These are phyloP conservation scores for Laburnicola sp. DNA, from an alignment of 2,329 filamentous ascomycete genomes.

Conservation along the genomic window DNA sequence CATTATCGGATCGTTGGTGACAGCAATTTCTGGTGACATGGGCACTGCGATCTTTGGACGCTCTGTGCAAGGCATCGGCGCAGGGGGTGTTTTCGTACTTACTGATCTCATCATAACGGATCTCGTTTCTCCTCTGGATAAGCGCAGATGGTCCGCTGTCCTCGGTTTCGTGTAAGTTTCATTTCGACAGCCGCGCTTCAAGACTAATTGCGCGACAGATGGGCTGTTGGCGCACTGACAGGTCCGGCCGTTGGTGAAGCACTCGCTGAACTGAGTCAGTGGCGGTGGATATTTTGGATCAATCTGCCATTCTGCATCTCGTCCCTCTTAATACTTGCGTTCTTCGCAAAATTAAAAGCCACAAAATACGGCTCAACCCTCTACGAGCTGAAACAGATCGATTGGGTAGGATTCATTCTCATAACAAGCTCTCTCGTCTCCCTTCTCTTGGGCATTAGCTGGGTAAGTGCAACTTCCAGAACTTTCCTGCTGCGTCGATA, in stretches of 20 bases:
- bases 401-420: slow-evolving; percentile 62
- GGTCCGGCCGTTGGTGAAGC: slow-evolving; percentile 41
- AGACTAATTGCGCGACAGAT: slow-evolving; percentile 16
- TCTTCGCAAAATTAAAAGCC: slow-evolving; percentile 49
- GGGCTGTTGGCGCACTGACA: slow-evolving; percentile 39
- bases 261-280: slow-evolving; percentile 24
- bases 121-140: slow-evolving; percentile 38
- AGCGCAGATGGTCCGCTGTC: slow-evolving; percentile 25
- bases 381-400: slow-evolving; percentile 56
- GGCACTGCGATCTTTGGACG: slow-evolving; percentile 49
- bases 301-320: slow-evolving; percentile 43
- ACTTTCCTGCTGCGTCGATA: not conserved
- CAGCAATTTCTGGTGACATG: slow-evolving; percentile 44
- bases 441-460: slow-evolving; percentile 61
- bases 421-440: slow-evolving; percentile 61
- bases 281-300: slow-evolving; percentile 47
- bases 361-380: slow-evolving; percentile 41
- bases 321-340: slow-evolving; percentile 33
- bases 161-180: slow-evolving; percentile 25
- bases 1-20: slow-evolving; percentile 50
- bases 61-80: slow-evolving; percentile 52
- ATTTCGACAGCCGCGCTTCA: not conserved
- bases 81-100: slow-evolving; percentile 50
- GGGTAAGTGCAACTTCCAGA: slow-evolving; percentile 30
- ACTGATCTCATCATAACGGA: slow-evolving; percentile 51